Conservation (phyloP, 192 early-diverging fungal genomes). For the Paraglomus occultum region DNA sequence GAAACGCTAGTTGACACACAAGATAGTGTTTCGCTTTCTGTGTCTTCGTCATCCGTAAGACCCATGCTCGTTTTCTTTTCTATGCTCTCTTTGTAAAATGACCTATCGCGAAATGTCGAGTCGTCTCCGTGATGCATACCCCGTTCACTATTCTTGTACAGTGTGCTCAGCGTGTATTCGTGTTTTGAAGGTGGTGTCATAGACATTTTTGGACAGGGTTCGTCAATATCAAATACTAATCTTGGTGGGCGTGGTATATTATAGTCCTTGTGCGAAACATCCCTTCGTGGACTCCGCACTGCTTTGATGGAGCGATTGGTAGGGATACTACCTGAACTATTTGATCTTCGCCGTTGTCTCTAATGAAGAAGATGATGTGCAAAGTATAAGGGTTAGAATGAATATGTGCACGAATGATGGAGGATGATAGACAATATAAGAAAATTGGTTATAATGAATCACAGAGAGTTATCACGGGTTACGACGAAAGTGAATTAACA, state of each 20-base stretch:
- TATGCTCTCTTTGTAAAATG: conserved; percentile 25
- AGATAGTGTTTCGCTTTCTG: neutral
- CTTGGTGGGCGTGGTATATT: conserved; percentile 21
- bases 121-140: neutral
- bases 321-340: conserved; percentile 19
- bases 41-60: conserved; percentile 23
- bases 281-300: conserved; percentile 12
- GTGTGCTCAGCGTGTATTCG: neutral
- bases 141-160: neutral
- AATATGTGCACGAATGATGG: no score
- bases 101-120: neutral
- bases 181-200: conserved; percentile 21
- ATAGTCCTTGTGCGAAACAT: neutral
- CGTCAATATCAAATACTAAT: conserved; percentile 4
- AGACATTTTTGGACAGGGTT: neutral
- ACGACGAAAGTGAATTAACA: no score
- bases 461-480: no score
- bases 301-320: conserved; percentile 5
- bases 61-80: conserved; percentile 28
- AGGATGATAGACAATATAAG: no score
- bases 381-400: no score
- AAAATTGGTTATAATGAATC: no score
- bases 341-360: conserved; percentile 26
- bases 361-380: neutral
- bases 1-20: neutral